Evolutionary conservation across 164 flowering plant species (phyloP).

Genomic region (grape (Vitis vinifera)): ASM3070453v1 NC_081822.1:13203501-13204000

Average conservation of each 20-base stretch:
- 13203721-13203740: constrained; percentile 96
- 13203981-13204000: constrained; percentile 79
- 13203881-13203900: constrained; percentile 88
- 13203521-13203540: too few relatives aligned
- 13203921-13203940: constrained; percentile 97
- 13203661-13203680: constrained; percentile 89
- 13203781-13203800: constrained; percentile 64
- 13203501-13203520: too few relatives aligned
- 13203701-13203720: constrained; percentile 76
- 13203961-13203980: constrained; percentile 82
- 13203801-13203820: constrained; percentile 73
- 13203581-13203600: too few relatives aligned
- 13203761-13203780: constrained; percentile 98
- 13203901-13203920: constrained; percentile 63
- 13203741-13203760: constrained; percentile 77
- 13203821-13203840: constrained; percentile 80
- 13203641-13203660: constrained; percentile 95
- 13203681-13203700: constrained; percentile 68
- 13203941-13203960: constrained; percentile 74
- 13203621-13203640: constrained; percentile 85
- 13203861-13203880: constrained; percentile 90
- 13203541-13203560: too few relatives aligned
- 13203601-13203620: constrained; percentile 95
- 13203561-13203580: too few relatives aligned
- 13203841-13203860: constrained; percentile 76